Base-by-base conservation (phyloP, 345 rosid species). In the Hypericum androsaemum region DNA sequence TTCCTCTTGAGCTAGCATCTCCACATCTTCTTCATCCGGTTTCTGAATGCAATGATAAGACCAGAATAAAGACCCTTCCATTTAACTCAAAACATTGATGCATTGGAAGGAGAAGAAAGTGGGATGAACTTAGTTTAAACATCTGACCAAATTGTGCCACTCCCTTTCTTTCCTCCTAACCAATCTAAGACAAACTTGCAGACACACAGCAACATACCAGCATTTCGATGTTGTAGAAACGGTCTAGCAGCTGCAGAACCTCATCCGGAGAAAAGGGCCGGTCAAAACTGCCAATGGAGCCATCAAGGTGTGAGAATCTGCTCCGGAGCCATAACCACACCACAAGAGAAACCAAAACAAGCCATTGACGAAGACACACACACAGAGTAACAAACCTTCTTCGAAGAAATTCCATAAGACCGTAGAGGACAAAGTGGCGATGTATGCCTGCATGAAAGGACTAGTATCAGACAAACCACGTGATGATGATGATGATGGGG, bases 191-290 rank as follows among this genome's bases (percentile, higher is more conserved):
- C 32, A 22, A 22, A 22, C 32, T 22, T 22, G 32, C 1, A 4
- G 32, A 22, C 32, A n/a, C n/a, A n/a, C n/a, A n/a, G n/a, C 7
- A 9, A 37, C 7, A 12, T 79, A 92, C 98, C 94, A 92, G 94
- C 90, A 83, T 72, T 28, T 88, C 98, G 6, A 92, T 60, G 80
- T 88, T 92, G 72, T 85, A 92, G 77, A 92, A 92, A 51, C 94
- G 88, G 51, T 83, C 88, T 62, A 92, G 73, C 78, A 92, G 68
- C 74, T 83, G 95, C 61, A 85, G 62, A 76, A 92, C 97, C 77
- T 92, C 99, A 43, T 88, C 85, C 0, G 97, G 76, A 51, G 99
- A 73, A 74, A 92, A 92, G 61, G 77, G 70, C 6, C 94, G 75
- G 56, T 83, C 90, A 58, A 88, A 82, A 69, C 97, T 88, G 83